Percentiles rank a stretch among this genome's conserved stretches.
Evolutionary conservation across 2,329 filamentous ascomycete species (phyloP).

Genomic region (Magnaporthiopsis rhizophila): DNA sequence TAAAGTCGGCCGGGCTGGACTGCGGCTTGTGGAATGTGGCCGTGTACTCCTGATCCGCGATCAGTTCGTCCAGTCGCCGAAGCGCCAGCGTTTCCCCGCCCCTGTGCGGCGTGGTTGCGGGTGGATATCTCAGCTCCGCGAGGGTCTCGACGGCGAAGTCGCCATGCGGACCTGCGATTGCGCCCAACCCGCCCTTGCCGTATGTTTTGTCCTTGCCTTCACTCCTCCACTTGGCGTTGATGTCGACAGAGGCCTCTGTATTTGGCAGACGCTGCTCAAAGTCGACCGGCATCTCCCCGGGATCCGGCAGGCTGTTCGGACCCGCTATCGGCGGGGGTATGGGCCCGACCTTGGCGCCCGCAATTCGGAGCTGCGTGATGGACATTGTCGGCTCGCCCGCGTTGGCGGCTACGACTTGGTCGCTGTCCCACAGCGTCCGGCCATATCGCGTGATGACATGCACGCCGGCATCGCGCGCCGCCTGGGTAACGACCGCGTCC

Average conservation of each 20-base stretch:
- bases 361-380: constrained; percentile 56
- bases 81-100: constrained; percentile 65
- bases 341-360: constrained; percentile 53
- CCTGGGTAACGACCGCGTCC: constrained; percentile 48
- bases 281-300: constrained; percentile 51
- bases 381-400: constrained; percentile 67
- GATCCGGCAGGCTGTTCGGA: constrained; percentile 53
- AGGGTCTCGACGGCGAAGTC: constrained; percentile 67
- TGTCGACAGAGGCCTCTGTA: constrained; percentile 39
- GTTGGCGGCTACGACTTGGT: constrained; percentile 58
- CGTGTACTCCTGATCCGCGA: constrained; percentile 56
- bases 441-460: constrained; percentile 57
- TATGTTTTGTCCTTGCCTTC: constrained; percentile 48
- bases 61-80: constrained; percentile 46
- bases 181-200: constrained; percentile 17
- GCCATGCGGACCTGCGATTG: constrained; percentile 55
- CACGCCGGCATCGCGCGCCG: constrained; percentile 59
- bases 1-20: constrained; percentile 65
- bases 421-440: constrained; percentile 66
- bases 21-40: constrained; percentile 70
- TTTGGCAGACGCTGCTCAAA: constrained; percentile 32
- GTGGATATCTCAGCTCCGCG: constrained; percentile 59
- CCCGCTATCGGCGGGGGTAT: constrained; percentile 54
- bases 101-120: constrained; percentile 57
- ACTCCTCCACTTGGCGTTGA: constrained; percentile 50